Percentiles rank a stretch among this genome's conserved stretches.
phyloP scores from a whole-genome alignment of 2,329 filamentous ascomycete species.

The Ophiosphaerella herpotricha region DNA sequence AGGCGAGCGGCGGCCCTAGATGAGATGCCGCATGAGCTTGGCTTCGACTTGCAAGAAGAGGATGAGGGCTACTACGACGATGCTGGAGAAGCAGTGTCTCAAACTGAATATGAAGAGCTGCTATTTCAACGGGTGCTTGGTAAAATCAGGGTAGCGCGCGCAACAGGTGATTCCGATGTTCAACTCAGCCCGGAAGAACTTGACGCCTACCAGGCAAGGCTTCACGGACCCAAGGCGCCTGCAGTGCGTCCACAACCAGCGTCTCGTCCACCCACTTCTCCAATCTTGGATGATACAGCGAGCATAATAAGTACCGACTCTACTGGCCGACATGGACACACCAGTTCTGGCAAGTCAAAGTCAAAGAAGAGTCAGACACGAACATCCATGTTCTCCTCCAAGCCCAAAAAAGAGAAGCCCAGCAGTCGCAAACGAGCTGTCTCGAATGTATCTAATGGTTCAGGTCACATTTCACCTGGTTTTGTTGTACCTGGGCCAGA shows the following conservation, averaged over 20 bases:
- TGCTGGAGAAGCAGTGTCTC: slow-evolving; percentile 45
- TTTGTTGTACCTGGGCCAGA: slow-evolving; percentile 56
- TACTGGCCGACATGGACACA: slow-evolving; percentile 35
- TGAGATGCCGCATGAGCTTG: slow-evolving; percentile 54
- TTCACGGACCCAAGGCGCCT: slow-evolving; percentile 55
- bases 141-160: slow-evolving; percentile 78
- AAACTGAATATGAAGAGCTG: slow-evolving; percentile 67
- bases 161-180: slow-evolving; percentile 76
- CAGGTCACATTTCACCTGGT: slow-evolving; percentile 44
- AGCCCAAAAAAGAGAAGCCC: slow-evolving; percentile 38
- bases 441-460: slow-evolving; percentile 26
- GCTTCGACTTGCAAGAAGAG: slow-evolving; percentile 55
- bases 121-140: slow-evolving; percentile 78
- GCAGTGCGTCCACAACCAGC: slow-evolving; percentile 31
- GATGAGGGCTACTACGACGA: slow-evolving; percentile 55
- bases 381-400: slow-evolving; percentile 35
- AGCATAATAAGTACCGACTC: slow-evolving; percentile 33
- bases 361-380: slow-evolving; percentile 40
- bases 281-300: slow-evolving; percentile 36
- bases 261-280: slow-evolving; percentile 25
- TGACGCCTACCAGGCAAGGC: slow-evolving; percentile 73
- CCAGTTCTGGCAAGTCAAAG: slow-evolving; percentile 35
- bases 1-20: slow-evolving; percentile 51
- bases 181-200: slow-evolving; percentile 80
- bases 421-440: slow-evolving; percentile 34